A percentile compares a stretch with the other conserved stretches of the same genome.
phyloP scores from a whole-genome alignment of 257 asterid genomes.

The Anisodus acutangulus region DNA sequence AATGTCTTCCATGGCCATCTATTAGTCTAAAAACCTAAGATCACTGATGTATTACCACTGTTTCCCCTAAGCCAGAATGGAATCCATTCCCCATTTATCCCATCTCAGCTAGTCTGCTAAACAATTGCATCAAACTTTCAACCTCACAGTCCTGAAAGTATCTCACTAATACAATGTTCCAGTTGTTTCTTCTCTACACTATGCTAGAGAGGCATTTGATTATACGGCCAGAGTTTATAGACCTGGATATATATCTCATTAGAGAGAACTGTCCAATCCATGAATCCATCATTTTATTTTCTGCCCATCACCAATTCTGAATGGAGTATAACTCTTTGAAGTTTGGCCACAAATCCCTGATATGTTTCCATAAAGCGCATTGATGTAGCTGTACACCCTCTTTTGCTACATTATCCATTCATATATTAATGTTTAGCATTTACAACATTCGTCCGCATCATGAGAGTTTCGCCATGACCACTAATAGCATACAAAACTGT shows the following conservation, averaged over 20 bases:
- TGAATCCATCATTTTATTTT: conserved; percentile 11
- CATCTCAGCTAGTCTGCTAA: neutral
- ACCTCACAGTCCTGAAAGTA: neutral
- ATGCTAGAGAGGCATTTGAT: neutral
- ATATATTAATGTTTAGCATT: neutral
- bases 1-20: neutral
- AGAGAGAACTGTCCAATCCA: neutral
- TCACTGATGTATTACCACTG: neutral
- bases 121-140: neutral
- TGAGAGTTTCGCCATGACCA: neutral
- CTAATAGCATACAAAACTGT: neutral
- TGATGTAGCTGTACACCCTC: neutral
- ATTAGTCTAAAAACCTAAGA: neutral
- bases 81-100: neutral
- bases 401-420: neutral
- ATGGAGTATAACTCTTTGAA: neutral
- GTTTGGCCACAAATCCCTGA: neutral
- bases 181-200: neutral
- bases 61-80: neutral
- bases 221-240: neutral
- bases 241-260: neutral
- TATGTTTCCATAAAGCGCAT: conserved; percentile 19
- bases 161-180: neutral
- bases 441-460: neutral
- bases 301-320: neutral